Percentiles rank a stretch among this genome's conserved stretches.
These are phyloP conservation scores for Acephala macrosclerotiorum DNA, from an alignment of 2,329 filamentous ascomycete genomes.

Conservation along the genomic window DNA sequence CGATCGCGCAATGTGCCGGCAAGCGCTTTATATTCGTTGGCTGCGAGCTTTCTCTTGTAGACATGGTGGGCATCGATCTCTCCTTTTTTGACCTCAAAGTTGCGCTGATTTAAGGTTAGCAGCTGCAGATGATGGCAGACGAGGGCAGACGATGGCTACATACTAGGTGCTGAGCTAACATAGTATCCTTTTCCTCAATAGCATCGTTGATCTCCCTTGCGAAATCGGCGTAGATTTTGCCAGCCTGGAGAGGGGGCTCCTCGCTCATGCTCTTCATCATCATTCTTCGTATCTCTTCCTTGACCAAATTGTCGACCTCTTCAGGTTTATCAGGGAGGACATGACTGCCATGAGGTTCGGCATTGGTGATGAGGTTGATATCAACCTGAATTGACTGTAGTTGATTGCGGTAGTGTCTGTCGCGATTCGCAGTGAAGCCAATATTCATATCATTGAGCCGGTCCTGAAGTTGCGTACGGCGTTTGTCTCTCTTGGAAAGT, in stretches of 20 bases:
- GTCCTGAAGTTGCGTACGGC: conserved; percentile 82
- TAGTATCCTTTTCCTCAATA: conserved; percentile 85
- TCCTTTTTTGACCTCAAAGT: conserved; percentile 67
- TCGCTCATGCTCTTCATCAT: conserved; percentile 47
- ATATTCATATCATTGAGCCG: conserved; percentile 78
- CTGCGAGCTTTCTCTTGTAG: conserved; percentile 69
- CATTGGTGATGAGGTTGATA: conserved; percentile 83
- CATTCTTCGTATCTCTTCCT: conserved; percentile 36
- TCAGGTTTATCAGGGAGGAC: conserved; percentile 65
- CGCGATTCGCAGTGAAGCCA: conserved; percentile 81
- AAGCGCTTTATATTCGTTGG: conserved; percentile 65
- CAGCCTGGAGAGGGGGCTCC: conserved; percentile 66
- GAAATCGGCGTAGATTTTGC: conserved; percentile 85
- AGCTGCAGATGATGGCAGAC: not conserved
- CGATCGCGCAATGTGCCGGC: conserved; percentile 69
- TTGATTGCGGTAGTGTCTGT: conserved; percentile 86
- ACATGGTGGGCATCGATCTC: conserved; percentile 65
- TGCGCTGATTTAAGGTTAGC: conserved; percentile 54
- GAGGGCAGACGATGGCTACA: conserved; percentile 41
- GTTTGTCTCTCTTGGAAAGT: conserved; percentile 86
- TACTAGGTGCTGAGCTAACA: conserved; percentile 84
- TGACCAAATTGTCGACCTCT: conserved; percentile 47
- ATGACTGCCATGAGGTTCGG: conserved; percentile 78
- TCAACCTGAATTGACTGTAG: conserved; percentile 92
- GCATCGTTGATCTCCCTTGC: conserved; percentile 86